Evolutionary conservation across 805 yeast genomes (phyloP), one percentile per base, ranked within the genome.

Genomic region (Candida sithepensis): DNA sequence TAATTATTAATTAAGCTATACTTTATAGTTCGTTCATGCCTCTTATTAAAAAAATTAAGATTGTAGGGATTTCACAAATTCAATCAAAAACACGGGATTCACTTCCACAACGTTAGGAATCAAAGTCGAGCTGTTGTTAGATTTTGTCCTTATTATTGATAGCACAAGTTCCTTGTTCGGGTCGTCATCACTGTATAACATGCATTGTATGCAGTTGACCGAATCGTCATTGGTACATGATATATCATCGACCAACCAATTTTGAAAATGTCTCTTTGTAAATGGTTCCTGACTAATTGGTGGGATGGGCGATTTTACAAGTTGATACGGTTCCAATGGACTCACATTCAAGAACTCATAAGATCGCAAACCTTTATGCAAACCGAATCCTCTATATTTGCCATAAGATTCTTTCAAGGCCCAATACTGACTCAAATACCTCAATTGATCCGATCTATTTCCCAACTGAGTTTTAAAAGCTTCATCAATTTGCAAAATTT

Each of bases 331-430:
- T 18, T 18, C 9, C 26, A 51, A 34, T 14, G 43, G 44, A 19
- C 24, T 39, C 2, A 57, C 55, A 13, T 44, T 42, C 2, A 42
- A 12, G 43, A 61, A 62, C 40, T 59, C 58, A 47, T 59, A 64
- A 3, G 52, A 41, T 16, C 53, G 44, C 34, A 67, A 53, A 10
- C 66, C 66, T 14, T 49, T 38, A 19, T 60, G 55, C 13, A 81
- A 61, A 0, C 96, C 95, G 16, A 73, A 64, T 0, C 95, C 96
- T 2, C 75, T 55, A 34, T 73, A 77, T 57, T 88, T 88, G 6
- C 87, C 75, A 57, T 79, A 85, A 19, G 88, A 80, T 60, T 88
- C 96, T 59, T 88, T 88, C 45, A 88, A 62, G 0, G 96, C 85
- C 96, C 96, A 88, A 32, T 75, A 71, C 36, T 79, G 79, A 18